phyloP scores from a whole-genome alignment of 2,329 filamentous ascomycete genomes.

The Thielaviopsis musarum region DNA sequence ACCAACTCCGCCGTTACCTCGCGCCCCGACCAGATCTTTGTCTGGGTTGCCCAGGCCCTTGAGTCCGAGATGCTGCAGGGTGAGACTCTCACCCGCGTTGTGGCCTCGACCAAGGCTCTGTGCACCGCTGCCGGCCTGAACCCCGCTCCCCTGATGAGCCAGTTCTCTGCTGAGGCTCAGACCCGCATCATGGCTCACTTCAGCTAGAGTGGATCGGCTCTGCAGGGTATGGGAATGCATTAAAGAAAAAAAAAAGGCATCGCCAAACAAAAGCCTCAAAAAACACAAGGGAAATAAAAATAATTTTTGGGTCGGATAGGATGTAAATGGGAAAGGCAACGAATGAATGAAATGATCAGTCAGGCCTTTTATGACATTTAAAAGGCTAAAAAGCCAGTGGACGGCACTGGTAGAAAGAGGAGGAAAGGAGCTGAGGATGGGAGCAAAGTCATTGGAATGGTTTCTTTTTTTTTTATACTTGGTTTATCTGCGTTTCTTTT shows the following conservation, averaged over 20 bases:
- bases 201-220: conserved; percentile 26
- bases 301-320: conserved; percentile 2
- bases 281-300: conserved; percentile 2
- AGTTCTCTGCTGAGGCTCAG: conserved; percentile 66
- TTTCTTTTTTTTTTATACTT: neutral
- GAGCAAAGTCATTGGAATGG: neutral
- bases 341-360: conserved; percentile 11
- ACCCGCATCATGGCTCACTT: conserved; percentile 66
- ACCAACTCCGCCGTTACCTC: conserved; percentile 68
- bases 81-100: conserved; percentile 61
- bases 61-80: conserved; percentile 83
- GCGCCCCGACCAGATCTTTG: conserved; percentile 68
- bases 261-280: neutral
- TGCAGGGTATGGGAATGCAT: conserved; percentile 1
- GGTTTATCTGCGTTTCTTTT: neutral
- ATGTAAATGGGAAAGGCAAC: conserved; percentile 9
- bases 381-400: too few species aligned
- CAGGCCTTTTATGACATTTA: too few species aligned
- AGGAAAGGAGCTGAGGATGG: neutral
- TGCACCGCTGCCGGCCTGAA: conserved; percentile 59
- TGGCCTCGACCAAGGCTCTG: conserved; percentile 60
- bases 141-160: conserved; percentile 55
- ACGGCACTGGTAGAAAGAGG: conserved; percentile 3
- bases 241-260: neutral
- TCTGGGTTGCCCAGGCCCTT: conserved; percentile 71